These are phyloP conservation scores for Bothriochloa decipiens DNA, from an alignment of 176 grass and related monocot species.

Conservation along the genomic window DNA sequence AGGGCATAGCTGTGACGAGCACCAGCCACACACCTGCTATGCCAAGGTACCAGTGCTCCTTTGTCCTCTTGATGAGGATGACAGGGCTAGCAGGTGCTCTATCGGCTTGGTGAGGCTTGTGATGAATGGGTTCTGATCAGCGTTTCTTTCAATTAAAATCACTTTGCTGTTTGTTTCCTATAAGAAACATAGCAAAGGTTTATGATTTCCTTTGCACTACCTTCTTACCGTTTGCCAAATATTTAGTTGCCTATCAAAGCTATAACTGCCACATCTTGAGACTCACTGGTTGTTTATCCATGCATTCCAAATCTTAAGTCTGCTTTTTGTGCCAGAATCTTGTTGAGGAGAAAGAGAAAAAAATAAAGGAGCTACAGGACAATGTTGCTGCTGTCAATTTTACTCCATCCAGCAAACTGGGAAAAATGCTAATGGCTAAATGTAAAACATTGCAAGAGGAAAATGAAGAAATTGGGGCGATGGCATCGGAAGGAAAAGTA, in stretches of 20 bases:
- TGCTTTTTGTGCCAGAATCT: slow-evolving; percentile 61
- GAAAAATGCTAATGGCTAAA: slow-evolving; percentile 95
- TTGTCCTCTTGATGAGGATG: not conserved
- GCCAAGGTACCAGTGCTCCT: not conserved
- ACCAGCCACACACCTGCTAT: not conserved
- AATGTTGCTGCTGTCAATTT: slow-evolving; percentile 99
- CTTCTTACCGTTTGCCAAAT: not conserved
- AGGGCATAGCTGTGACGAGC: not conserved
- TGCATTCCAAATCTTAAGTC: slow-evolving; percentile 15
- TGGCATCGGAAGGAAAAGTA: slow-evolving; percentile 99
- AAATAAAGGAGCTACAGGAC: slow-evolving; percentile 98
- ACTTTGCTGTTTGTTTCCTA: not conserved
- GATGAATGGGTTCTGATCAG: not conserved
- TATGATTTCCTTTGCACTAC: not conserved
- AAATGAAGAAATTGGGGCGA: slow-evolving; percentile 97
- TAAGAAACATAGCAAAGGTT: not conserved
- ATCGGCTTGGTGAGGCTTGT: not conserved
- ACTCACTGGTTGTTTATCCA: not conserved
- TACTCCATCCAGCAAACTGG: slow-evolving; percentile 90
- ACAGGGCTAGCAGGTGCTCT: not conserved
- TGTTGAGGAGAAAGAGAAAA: slow-evolving; percentile 97
- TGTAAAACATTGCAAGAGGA: slow-evolving; percentile 95
- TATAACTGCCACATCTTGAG: not conserved
- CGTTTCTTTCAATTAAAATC: not conserved
- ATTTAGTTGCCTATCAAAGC: slow-evolving; percentile 8